phyloP scores from a whole-genome alignment of 2,329 filamentous ascomycete genomes.

The Alternaria sp. region DNA sequence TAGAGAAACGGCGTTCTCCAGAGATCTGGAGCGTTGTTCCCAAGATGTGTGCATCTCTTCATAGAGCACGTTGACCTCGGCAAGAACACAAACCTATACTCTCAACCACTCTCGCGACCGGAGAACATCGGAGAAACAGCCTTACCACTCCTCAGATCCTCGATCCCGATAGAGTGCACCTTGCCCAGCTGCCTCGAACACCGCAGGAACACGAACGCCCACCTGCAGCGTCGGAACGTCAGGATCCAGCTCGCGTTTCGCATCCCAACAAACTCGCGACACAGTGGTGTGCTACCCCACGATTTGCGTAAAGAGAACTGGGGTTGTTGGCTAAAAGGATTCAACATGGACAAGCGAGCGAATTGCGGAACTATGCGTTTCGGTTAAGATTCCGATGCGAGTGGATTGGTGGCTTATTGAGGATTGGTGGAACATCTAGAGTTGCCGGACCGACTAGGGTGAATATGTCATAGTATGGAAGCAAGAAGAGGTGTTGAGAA shows the following conservation, averaged over 20 bases:
- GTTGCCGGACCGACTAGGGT: constrained; percentile 9
- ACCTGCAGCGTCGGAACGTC: background rate
- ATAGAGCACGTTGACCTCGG: background rate
- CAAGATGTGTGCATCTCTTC: background rate
- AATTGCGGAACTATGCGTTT: constrained; percentile 1
- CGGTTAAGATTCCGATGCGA: background rate
- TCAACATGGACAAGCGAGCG: constrained; percentile 15
- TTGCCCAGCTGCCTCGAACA: background rate
- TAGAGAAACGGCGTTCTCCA: background rate
- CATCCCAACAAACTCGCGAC: constrained; percentile 14
- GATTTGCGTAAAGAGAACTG: constrained; percentile 29
- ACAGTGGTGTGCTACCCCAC: constrained; percentile 26
- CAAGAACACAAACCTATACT: background rate
- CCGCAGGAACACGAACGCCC: constrained; percentile 8
- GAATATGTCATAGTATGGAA: constrained; percentile 2
- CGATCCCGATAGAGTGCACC: background rate
- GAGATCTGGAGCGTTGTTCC: background rate
- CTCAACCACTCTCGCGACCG: constrained; percentile 3
- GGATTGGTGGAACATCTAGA: constrained; percentile 19
- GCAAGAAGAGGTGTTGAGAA: background rate
- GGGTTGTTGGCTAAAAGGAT: constrained; percentile 19
- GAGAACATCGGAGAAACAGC: constrained; percentile 19
- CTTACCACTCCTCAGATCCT: background rate
- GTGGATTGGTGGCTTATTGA: background rate
- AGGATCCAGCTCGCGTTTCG: constrained; percentile 3